A percentile compares a stretch with the other conserved stretches of the same genome.
Evolutionary conservation across 2,329 filamentous ascomycete genomes (phyloP).

Genomic region (Pestalotiopsis sp.): DNA sequence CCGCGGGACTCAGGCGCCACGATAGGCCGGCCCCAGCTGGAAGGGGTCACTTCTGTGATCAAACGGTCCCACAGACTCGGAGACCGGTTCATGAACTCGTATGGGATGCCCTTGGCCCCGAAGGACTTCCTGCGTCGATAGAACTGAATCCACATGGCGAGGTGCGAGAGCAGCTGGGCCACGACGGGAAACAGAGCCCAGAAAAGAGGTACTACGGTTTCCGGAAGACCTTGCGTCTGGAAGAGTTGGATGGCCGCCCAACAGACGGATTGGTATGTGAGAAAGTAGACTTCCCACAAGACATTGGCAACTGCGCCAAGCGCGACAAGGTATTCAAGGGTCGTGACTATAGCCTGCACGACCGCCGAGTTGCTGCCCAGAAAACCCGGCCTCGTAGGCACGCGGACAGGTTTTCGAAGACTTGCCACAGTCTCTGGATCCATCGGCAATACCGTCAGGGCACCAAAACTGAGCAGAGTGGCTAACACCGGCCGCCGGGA

Average conservation of each 20-base stretch:
- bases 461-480: conserved; percentile 7
- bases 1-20: not conserved
- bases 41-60: not conserved
- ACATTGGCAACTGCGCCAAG: not conserved
- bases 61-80: not conserved
- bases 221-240: not conserved
- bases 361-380: not conserved
- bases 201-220: not conserved
- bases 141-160: not conserved
- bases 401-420: not conserved
- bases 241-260: conserved; percentile 6
- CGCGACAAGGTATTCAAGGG: not conserved
- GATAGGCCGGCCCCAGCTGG: not conserved
- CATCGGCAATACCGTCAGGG: not conserved
- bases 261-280: conserved; percentile 5
- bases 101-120: not conserved
- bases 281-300: not conserved
- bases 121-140: not conserved
- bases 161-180: not conserved
- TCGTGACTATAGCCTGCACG: not conserved
- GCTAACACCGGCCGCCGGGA: conserved; percentile 6
- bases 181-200: conserved; percentile 2
- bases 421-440: not conserved
- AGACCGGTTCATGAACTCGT: not conserved
- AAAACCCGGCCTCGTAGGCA: not conserved